Evolutionary conservation across 164 flowering plant genomes (phyloP).

Genomic region (Hamamelis virginiana): DNA sequence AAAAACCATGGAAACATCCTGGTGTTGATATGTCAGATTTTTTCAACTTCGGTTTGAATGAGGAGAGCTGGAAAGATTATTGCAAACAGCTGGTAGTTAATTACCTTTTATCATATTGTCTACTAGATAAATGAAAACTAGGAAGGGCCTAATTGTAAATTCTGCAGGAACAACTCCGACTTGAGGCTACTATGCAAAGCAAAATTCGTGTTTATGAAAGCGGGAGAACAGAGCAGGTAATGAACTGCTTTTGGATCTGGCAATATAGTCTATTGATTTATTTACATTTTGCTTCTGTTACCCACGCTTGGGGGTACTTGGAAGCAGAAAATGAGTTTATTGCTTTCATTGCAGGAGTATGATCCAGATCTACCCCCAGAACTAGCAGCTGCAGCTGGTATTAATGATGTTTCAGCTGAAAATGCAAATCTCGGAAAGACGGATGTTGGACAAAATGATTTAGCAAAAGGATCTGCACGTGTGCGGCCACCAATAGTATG

Average conservation of each 20-base stretch:
- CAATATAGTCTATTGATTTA: neutral
- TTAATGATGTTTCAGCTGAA: constrained; percentile 61
- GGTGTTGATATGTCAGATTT: constrained; percentile 75
- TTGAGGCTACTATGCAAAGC: constrained; percentile 98
- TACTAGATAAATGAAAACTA: neutral
- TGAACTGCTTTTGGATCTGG: constrained; percentile 5
- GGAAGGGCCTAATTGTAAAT: constrained; percentile 8
- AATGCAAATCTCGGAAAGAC: constrained; percentile 46
- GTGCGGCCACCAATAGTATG: constrained; percentile 74
- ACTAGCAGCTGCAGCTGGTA: constrained; percentile 88
- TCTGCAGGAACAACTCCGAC: constrained; percentile 82
- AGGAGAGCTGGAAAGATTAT: constrained; percentile 87
- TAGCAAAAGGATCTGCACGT: constrained; percentile 56
- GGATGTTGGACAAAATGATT: constrained; percentile 55
- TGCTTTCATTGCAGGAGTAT: constrained; percentile 60
- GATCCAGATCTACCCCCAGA: constrained; percentile 99
- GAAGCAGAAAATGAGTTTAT: neutral
- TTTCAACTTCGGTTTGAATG: constrained; percentile 89
- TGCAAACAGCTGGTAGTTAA: constrained; percentile 81
- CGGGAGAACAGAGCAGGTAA: constrained; percentile 94
- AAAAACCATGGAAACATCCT: constrained; percentile 85
- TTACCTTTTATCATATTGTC: neutral
- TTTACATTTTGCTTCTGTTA: neutral
- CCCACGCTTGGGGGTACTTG: neutral
- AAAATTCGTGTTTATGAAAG: constrained; percentile 94